Percentiles rank a stretch among this genome's conserved stretches.
Conservation (phyloP, 164 flowering plant genomes). For the Amborella trichopoda region DNA sequence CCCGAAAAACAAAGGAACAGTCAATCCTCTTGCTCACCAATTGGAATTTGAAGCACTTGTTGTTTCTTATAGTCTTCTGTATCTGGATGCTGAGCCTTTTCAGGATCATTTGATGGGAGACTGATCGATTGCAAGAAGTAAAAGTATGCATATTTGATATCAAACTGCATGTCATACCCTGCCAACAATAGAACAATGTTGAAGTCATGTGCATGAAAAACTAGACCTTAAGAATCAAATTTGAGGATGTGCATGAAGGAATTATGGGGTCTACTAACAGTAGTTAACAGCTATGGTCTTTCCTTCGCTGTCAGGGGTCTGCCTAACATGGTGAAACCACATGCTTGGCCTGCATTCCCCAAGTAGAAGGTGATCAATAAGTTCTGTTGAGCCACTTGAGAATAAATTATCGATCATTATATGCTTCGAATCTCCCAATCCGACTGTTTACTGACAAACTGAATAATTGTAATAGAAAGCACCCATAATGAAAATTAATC, state of each 20-base stretch:
- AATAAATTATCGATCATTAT: too few relatives aligned
- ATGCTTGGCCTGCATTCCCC: slow-evolving; percentile 92
- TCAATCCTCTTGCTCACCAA: too few relatives aligned
- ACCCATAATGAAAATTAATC: too few relatives aligned
- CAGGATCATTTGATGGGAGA: neutral
- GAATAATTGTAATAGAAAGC: too few relatives aligned
- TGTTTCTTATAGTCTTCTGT: too few relatives aligned
- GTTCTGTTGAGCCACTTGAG: too few relatives aligned
- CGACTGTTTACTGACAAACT: too few relatives aligned
- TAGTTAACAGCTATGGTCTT: slow-evolving; percentile 83
- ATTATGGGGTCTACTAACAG: too few relatives aligned
- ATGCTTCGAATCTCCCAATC: too few relatives aligned
- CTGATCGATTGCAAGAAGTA: slow-evolving; percentile 69
- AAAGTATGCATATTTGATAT: slow-evolving; percentile 88
- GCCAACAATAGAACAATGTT: slow-evolving; percentile 11
- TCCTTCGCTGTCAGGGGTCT: slow-evolving; percentile 56
- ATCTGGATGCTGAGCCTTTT: neutral
- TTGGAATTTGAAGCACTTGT: too few relatives aligned
- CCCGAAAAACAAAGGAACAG: too few relatives aligned
- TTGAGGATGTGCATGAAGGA: neutral
- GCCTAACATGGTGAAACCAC: slow-evolving; percentile 98
- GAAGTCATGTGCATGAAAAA: neutral
- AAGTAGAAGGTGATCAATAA: too few relatives aligned
- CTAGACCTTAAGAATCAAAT: neutral
- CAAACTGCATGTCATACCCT: slow-evolving; percentile 99